phyloP scores from a whole-genome alignment of 2,329 filamentous ascomycete species.

The Beauveria scarabaeidicola region DNA sequence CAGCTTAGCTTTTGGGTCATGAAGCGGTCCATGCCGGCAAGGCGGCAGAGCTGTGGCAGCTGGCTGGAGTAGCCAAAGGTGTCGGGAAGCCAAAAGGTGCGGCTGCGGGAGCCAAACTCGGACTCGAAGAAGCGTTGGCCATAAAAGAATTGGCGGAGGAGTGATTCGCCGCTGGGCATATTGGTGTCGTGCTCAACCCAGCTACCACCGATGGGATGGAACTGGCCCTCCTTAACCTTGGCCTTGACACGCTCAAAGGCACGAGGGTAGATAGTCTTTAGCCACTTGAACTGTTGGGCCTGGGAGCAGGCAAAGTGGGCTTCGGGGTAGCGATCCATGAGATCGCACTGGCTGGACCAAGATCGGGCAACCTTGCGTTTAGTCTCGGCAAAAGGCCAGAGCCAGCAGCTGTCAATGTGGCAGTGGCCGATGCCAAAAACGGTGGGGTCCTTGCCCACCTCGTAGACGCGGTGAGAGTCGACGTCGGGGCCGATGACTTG shows the following conservation, averaged over 20 bases:
- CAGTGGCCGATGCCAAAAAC: constrained; percentile 91
- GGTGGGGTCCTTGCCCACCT: constrained; percentile 62
- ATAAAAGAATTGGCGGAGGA: constrained; percentile 90
- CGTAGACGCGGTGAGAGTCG: constrained; percentile 77
- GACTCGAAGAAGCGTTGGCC: constrained; percentile 93
- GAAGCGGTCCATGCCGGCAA: constrained; percentile 94
- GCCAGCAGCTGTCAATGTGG: constrained; percentile 96
- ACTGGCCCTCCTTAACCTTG: constrained; percentile 83
- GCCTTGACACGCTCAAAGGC: constrained; percentile 84
- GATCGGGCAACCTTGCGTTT: constrained; percentile 93
- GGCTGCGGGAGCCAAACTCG: constrained; percentile 79
- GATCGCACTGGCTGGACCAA: constrained; percentile 92
- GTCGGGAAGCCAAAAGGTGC: constrained; percentile 95
- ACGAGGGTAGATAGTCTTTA: constrained; percentile 80
- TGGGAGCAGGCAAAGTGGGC: constrained; percentile 88
- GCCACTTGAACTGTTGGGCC: constrained; percentile 97
- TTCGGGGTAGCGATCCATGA: constrained; percentile 93
- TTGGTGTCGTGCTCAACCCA: constrained; percentile 99
- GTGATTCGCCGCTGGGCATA: constrained; percentile 87
- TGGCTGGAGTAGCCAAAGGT: constrained; percentile 97
- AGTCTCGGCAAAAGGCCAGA: constrained; percentile 97
- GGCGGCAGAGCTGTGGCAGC: constrained; percentile 82
- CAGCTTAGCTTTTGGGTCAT: constrained; percentile 98
- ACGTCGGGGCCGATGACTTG: constrained; percentile 75
- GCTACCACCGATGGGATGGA: constrained; percentile 92